Evolutionary conservation across 768 basidiomycete genomes (phyloP).

Genomic region (Tricholoma matsutake): DNA sequence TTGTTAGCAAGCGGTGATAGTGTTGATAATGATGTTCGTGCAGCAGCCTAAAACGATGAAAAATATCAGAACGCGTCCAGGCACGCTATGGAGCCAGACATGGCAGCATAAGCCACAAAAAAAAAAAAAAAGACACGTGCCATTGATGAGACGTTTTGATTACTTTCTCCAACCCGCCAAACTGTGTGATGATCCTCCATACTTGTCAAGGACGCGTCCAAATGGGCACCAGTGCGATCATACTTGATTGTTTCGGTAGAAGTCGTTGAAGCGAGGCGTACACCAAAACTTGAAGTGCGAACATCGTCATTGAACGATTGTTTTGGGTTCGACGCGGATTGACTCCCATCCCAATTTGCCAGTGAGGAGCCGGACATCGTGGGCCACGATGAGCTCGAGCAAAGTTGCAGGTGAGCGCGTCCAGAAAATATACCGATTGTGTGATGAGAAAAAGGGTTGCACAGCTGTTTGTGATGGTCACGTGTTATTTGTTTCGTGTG

Average conservation of each 20-base stretch:
- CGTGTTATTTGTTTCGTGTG: neutral
- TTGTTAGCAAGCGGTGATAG: neutral
- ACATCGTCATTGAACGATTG: neutral
- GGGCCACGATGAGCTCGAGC: neutral
- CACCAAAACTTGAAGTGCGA: neutral
- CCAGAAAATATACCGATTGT: neutral
- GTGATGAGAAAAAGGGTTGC: neutral
- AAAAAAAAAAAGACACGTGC: conserved; percentile 2
- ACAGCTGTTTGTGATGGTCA: neutral
- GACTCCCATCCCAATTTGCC: conserved; percentile 17
- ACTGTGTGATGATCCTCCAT: neutral
- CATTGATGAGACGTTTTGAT: neutral
- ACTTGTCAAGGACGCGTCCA: conserved; percentile 6
- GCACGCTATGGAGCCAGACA: neutral
- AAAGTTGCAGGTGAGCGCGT: neutral
- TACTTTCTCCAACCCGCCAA: neutral
- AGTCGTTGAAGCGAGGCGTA: neutral
- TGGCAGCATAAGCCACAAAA: neutral
- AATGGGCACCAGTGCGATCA: neutral
- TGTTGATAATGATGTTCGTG: neutral
- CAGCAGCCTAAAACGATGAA: neutral
- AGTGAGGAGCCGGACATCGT: conserved; percentile 16
- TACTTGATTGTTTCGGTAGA: neutral
- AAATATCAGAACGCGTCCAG: neutral
- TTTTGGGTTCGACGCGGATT: conserved; percentile 3